Conservation (phyloP, 1,139 yeast species). For the Yamadazyma taylorii region DNA sequence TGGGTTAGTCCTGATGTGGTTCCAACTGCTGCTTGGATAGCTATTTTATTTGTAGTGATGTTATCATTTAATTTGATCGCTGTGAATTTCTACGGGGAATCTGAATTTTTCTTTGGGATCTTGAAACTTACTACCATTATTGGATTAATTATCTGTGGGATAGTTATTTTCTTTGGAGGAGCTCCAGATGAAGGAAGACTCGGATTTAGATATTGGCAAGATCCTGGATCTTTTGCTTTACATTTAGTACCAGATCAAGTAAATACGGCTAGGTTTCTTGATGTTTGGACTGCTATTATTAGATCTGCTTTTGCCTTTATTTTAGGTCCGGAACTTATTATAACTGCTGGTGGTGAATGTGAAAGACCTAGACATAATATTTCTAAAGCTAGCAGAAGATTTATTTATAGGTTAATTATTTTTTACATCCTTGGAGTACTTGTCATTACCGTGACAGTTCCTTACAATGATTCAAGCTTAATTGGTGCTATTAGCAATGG, state of each 20-base stretch:
- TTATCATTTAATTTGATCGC: conserved; percentile 24
- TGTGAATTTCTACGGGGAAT: conserved; percentile 32
- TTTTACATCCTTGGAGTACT: conserved; percentile 46
- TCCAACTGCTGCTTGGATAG: conserved; percentile 29
- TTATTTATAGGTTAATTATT: conserved; percentile 43
- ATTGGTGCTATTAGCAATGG: conserved; percentile 35
- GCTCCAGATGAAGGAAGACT: conserved; percentile 24
- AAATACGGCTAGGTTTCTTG: conserved; percentile 25
- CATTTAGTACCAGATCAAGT: conserved; percentile 18
- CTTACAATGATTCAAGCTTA: conserved; percentile 41
- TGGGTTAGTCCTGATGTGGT: conserved; percentile 45
- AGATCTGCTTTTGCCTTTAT: conserved; percentile 33
- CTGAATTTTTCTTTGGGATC: conserved; percentile 31
- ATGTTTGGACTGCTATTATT: conserved; percentile 29
- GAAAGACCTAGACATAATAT: conserved; percentile 48
- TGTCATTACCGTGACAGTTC: conserved; percentile 46
- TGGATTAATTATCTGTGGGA: conserved; percentile 26
- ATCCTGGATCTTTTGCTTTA: conserved; percentile 26
- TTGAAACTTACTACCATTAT: conserved; percentile 27
- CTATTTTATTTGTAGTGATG: conserved; percentile 26
- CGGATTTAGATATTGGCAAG: conserved; percentile 32
- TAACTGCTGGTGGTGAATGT: conserved; percentile 50
- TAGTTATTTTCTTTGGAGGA: conserved; percentile 34
- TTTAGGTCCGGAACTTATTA: conserved; percentile 52
- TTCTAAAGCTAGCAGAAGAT: conserved; percentile 47